Evolutionary conservation across 2,329 filamentous ascomycete genomes (phyloP).

Genomic region (Onygenales sp.): DNA sequence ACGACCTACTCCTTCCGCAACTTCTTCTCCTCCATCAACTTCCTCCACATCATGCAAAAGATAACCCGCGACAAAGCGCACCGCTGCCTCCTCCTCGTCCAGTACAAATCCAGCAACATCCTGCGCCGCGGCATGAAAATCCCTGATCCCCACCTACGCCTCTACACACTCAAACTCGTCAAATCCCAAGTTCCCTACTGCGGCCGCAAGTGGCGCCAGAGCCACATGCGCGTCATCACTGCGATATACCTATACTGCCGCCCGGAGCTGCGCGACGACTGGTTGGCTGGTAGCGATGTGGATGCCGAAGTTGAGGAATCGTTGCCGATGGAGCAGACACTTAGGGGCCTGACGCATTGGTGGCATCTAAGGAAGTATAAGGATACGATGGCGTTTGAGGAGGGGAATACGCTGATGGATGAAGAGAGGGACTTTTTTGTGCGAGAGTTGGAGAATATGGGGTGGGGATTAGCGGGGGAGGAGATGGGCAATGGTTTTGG

Average conservation of each 20-base stretch:
- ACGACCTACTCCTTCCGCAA: constrained; percentile 88
- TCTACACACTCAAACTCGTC: constrained; percentile 96
- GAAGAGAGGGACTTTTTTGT: constrained; percentile 74
- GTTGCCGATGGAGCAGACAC: constrained; percentile 80
- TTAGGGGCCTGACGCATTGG: constrained; percentile 87
- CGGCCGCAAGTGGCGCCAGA: constrained; percentile 93
- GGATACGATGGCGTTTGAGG: constrained; percentile 55
- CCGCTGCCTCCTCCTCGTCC: constrained; percentile 83
- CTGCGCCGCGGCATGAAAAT: constrained; percentile 86
- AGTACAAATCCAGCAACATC: constrained; percentile 90
- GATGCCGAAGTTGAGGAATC: constrained; percentile 92
- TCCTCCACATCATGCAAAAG: constrained; percentile 93
- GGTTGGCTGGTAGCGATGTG: constrained; percentile 80
- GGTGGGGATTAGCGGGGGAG: constrained; percentile 35
- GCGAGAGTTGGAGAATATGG: constrained; percentile 65
- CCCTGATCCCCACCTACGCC: constrained; percentile 73
- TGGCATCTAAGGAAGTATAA: constrained; percentile 78
- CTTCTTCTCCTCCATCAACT: constrained; percentile 92
- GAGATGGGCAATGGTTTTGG: constrained; percentile 19
- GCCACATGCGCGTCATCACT: constrained; percentile 97
- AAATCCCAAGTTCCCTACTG: constrained; percentile 98
- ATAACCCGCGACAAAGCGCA: constrained; percentile 94
- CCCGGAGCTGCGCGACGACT: constrained; percentile 88
- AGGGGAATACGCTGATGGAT: constrained; percentile 46
- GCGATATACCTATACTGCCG: constrained; percentile 90